phyloP scores from a whole-genome alignment of 805 yeast species.

The Zygoascus flipseniorum region DNA sequence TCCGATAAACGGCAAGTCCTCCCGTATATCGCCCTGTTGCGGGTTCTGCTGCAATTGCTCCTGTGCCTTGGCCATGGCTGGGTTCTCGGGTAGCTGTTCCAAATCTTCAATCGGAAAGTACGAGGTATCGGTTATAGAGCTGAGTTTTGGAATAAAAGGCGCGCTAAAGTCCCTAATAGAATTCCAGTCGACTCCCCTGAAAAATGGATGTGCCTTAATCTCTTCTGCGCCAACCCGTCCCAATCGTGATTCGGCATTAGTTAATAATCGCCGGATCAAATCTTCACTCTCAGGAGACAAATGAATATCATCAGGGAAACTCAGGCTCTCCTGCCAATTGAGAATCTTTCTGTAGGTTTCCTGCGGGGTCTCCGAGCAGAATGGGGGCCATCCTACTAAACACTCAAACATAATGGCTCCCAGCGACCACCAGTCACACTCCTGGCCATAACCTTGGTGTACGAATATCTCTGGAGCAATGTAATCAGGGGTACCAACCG shows the following conservation, averaged over 20 bases:
- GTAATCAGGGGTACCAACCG: constrained; percentile 94
- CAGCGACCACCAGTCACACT: constrained; percentile 96
- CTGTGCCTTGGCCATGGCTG: constrained; percentile 33
- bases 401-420: constrained; percentile 98
- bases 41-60: constrained; percentile 55
- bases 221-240: constrained; percentile 94
- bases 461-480: constrained; percentile 92
- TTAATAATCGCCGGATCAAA: constrained; percentile 65
- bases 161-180: constrained; percentile 82
- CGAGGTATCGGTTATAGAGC: constrained; percentile 90
- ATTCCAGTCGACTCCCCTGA: constrained; percentile 94
- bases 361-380: constrained; percentile 89
- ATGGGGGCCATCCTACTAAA: constrained; percentile 95
- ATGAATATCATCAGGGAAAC: constrained; percentile 87
- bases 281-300: constrained; percentile 84
- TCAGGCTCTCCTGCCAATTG: constrained; percentile 82
- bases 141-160: constrained; percentile 85
- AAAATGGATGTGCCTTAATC: constrained; percentile 83
- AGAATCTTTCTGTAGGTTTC: constrained; percentile 87
- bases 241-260: constrained; percentile 68
- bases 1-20: constrained; percentile 94
- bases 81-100: constrained; percentile 89
- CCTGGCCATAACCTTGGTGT: constrained; percentile 92
- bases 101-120: constrained; percentile 97
- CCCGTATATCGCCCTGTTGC: constrained; percentile 43